A percentile compares a stretch with the other conserved stretches of the same genome.
Conservation (phyloP, 1,284 basidiomycete species). For the Chalciporus sp. region DNA sequence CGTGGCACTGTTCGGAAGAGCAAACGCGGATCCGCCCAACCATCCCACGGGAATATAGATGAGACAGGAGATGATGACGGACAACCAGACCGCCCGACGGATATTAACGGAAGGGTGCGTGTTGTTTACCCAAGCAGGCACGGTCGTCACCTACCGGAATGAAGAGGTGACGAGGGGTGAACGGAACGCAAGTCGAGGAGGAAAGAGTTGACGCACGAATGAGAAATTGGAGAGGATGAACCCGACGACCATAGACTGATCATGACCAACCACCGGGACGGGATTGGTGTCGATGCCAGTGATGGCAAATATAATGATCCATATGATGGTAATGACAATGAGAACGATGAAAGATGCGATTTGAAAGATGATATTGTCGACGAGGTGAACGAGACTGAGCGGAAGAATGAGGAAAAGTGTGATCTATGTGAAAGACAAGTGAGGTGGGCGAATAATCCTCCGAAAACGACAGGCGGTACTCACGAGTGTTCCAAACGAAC, state of each 20-base stretch:
- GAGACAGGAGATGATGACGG: slow-evolving; percentile 25
- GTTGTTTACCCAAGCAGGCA: slow-evolving; percentile 32
- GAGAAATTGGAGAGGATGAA: slow-evolving; percentile 29
- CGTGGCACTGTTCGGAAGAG: slow-evolving; percentile 9
- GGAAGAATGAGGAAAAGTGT: slow-evolving; percentile 23
- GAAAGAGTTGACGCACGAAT: slow-evolving; percentile 16
- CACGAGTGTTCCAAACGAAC: slow-evolving; percentile 26
- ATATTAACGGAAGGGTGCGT: slow-evolving; percentile 25
- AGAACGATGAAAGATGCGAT: slow-evolving; percentile 25
- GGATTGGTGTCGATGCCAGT: slow-evolving; percentile 10
- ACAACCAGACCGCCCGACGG: slow-evolving; percentile 24
- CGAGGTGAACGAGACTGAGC: slow-evolving; percentile 26
- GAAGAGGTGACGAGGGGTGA: neutral
- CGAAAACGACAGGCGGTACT: neutral
- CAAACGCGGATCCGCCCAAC: slow-evolving; percentile 23
- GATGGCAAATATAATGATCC: slow-evolving; percentile 21
- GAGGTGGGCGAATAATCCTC: no score
- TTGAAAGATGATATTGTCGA: slow-evolving; percentile 30
- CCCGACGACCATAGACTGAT: slow-evolving; percentile 23
- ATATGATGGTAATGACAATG: slow-evolving; percentile 20
- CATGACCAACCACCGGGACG: slow-evolving; percentile 14
- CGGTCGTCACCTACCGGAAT: slow-evolving; percentile 20
- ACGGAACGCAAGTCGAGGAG: neutral
- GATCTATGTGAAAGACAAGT: slow-evolving; percentile 18
- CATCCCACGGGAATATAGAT: slow-evolving; percentile 29